A percentile compares a stretch with the other conserved stretches of the same genome.
phyloP scores from a whole-genome alignment of 2,329 filamentous ascomycete species.

The Bertia moriformis region DNA sequence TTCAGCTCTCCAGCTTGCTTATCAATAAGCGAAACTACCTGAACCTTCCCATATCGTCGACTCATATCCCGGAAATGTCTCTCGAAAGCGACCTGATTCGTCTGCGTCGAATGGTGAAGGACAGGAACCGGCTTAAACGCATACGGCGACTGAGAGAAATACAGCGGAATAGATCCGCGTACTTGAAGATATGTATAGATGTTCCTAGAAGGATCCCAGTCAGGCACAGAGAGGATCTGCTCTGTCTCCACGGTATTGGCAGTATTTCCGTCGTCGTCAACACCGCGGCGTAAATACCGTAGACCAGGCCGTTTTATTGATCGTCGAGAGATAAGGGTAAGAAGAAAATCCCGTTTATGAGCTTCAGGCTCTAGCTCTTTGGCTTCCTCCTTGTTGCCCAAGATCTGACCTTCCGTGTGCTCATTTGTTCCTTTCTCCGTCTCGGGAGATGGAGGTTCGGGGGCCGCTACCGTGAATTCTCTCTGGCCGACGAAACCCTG shows the following conservation, averaged over 20 bases:
- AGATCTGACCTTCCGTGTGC: slow-evolving; percentile 5
- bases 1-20: slow-evolving; percentile 49
- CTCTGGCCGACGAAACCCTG: slow-evolving; percentile 89
- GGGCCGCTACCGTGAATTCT: slow-evolving; percentile 36
- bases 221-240: slow-evolving; percentile 66
- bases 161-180: slow-evolving; percentile 56
- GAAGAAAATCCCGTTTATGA: slow-evolving; percentile 46
- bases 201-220: slow-evolving; percentile 42
- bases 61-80: slow-evolving; percentile 45
- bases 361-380: slow-evolving; percentile 16
- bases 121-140: slow-evolving; percentile 55
- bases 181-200: slow-evolving; percentile 54
- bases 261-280: slow-evolving; percentile 76
- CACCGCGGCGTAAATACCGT: slow-evolving; percentile 75
- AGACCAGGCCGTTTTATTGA: slow-evolving; percentile 76
- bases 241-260: slow-evolving; percentile 93
- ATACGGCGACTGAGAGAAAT: slow-evolving; percentile 62
- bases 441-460: slow-evolving; percentile 11
- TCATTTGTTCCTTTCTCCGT: slow-evolving; percentile 10
- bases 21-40: slow-evolving; percentile 50
- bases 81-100: slow-evolving; percentile 47
- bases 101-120: slow-evolving; percentile 45
- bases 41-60: slow-evolving; percentile 45
- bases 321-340: slow-evolving; percentile 85
- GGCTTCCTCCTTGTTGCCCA: slow-evolving; percentile 7